A percentile compares a stretch with the other conserved stretches of the same genome.
Evolutionary conservation across 2,329 filamentous ascomycete species (phyloP).

Genomic region (Ramularia endophylla): DNA sequence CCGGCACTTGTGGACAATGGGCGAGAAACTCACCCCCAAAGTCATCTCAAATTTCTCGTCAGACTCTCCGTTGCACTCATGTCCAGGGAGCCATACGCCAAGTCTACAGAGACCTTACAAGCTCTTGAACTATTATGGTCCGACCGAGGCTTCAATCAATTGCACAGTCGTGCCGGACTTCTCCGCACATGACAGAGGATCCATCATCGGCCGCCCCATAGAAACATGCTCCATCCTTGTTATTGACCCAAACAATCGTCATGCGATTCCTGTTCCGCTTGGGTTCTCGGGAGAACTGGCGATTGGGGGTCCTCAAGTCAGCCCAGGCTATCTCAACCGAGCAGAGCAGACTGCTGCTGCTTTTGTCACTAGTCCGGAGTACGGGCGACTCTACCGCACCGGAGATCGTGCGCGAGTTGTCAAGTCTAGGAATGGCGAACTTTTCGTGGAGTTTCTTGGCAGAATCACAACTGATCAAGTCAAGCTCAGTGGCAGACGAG

Average conservation of each 20-base stretch:
- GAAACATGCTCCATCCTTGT: constrained; percentile 10
- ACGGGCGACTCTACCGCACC: constrained; percentile 5
- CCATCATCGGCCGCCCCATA: constrained; percentile 9
- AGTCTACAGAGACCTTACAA: constrained; percentile 6
- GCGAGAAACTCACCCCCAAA: constrained; percentile 12
- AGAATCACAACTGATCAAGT: constrained; percentile 11
- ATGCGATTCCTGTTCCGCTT: constrained; percentile 6
- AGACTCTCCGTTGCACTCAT: constrained; percentile 4
- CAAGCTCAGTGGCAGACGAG: constrained; percentile 9
- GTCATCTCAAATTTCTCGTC: constrained; percentile 14
- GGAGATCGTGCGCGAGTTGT: constrained; percentile 9
- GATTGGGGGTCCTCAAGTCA: constrained; percentile 14
- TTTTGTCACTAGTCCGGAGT: constrained; percentile 1
- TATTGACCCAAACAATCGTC: neutral
- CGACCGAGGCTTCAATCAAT: constrained; percentile 15
- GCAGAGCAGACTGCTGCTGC: constrained; percentile 9
- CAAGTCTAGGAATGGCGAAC: constrained; percentile 5
- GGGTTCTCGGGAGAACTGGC: constrained; percentile 12
- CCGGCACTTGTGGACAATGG: constrained; percentile 15
- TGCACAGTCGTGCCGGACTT: constrained; percentile 11
- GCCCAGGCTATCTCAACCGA: constrained; percentile 13
- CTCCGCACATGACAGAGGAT: constrained; percentile 5
- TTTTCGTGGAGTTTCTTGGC: constrained; percentile 11
- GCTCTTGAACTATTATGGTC: constrained; percentile 16
- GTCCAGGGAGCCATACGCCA: constrained; percentile 4